Base-by-base conservation (phyloP, 805 yeast species). In the Kluyveromyces starmeri region DNA sequence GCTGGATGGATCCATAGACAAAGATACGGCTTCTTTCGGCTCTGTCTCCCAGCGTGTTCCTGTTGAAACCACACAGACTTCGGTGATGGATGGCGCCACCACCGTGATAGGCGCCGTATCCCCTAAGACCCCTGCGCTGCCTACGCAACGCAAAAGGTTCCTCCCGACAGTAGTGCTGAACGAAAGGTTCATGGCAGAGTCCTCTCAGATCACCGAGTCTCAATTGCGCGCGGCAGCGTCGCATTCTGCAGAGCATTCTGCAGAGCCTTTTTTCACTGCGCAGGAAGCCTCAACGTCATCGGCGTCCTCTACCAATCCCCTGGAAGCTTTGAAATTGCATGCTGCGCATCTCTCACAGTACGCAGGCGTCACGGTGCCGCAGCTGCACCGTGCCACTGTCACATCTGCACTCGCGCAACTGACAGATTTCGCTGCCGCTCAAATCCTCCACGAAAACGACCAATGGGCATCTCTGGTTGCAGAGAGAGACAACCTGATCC, bases 371-470 rank as follows among this genome's bases (percentile, higher is more conserved):
- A 6, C 11, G n/a, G 6, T 26, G 16, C 28, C 28, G 19, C 13
- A 26, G 8, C 17, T 10, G 19, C 16, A 13, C 28, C 28, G 16
- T 7, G n/a, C n/a, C n/a, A 14, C 16, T 5, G 16, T 26, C 17
- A 13, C 7, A 10, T 7, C 8, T 7, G 16, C 16, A 13, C 19
- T 16, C 6, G 19, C 13, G 5, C 10, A 10, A 10, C 9, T 26
- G 5, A 26, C 6, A 5, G 9, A 26, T 9, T 30, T 30, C 16
- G 14, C 26, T 9, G 10, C 12, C 19, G 20, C 33, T 11, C 12
- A n/a, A 19, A 11, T 20, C 12, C n/a, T 30, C 4, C 26, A 30
- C n/a, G 33, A 30, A 20, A 30, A 20, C 13, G 23, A 30, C 8
- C 16, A 30, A 20, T 30, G 33, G 33, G 20, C n/a, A 14, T 15